Base-by-base conservation (phyloP, 1,284 basidiomycete genomes). In the Afroboletus lepidellus region DNA sequence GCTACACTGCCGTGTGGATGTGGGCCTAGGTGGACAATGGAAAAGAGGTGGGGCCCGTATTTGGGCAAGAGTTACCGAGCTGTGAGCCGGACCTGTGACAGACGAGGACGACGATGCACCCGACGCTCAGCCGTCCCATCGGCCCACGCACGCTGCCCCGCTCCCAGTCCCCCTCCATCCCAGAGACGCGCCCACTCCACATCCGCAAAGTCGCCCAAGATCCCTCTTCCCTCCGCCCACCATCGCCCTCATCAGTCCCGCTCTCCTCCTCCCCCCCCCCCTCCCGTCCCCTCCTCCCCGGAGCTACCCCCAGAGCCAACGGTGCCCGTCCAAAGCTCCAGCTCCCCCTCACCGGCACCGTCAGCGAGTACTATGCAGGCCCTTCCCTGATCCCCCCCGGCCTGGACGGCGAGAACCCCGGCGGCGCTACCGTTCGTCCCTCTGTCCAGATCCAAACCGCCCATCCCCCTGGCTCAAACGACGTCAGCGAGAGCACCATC, bases 391-490 rank as follows among this genome's bases (percentile, higher is more conserved):
- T 68, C 48, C 66, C 66, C 0, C 57, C 66, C 21, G 66, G 65
- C 37, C 41, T 65, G 23, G 70, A 69, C 57, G 69, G 71, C 38
- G 73, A 76, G 53, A 74, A 71, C 58, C 65, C 72, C 32, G 78
- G 77, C 48, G 77, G 78, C 51, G 74, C 72, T 48, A 85, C 84
- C 46, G 81, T 86, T 54, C 76, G 77, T 27, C 83, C 83, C 7
- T 60, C 70, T 46, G 59, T 58, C 47, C 66, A 57, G 69, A 69
- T 34, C 63, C 69, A 50, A 55, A 70, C 58, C 50, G 69, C 51
- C 42, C 71, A 43, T 55, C 70, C 58, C 18, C 61, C 60, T 15
- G 61, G 72, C 38, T 65, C 74, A 15, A 67, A 72, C 48, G 70
- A 70, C 51, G 66, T 72, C 56, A 70, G 77, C 51, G 75, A 71